A percentile compares a stretch with the other conserved stretches of the same genome.
Conservation (phyloP, 116 monocot species). For the Trichopus zeylanicus region DNA sequence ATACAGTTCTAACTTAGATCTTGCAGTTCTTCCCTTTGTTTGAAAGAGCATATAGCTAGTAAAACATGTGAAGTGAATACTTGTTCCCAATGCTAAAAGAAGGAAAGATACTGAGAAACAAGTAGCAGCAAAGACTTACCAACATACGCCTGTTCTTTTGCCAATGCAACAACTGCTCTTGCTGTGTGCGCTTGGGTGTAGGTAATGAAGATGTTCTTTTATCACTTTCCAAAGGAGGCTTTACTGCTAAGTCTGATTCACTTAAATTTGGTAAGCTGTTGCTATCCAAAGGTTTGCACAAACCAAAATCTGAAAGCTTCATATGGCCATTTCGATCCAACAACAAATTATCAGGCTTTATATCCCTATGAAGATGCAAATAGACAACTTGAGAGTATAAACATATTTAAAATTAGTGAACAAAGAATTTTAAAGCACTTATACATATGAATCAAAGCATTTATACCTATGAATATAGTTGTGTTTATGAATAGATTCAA, state of each 20-base stretch:
- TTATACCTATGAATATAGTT: conserved; percentile 11
- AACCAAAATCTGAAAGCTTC: conserved; percentile 67
- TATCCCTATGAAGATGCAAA: conserved; percentile 32
- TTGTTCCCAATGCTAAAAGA: not conserved
- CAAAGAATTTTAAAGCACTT: not conserved
- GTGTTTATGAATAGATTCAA: conserved; percentile 16
- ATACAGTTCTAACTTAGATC: not conserved
- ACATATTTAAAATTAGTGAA: not conserved
- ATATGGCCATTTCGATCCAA: conserved; percentile 45
- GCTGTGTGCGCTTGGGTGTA: conserved; percentile 49
- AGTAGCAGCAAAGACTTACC: conserved; percentile 16
- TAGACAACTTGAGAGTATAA: not conserved
- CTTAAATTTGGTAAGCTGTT: conserved; percentile 35
- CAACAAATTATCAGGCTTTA: conserved; percentile 64
- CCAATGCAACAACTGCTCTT: conserved; percentile 66
- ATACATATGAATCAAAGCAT: not conserved
- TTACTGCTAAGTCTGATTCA: conserved; percentile 39
- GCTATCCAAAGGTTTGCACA: conserved; percentile 53
- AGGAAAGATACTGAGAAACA: not conserved
- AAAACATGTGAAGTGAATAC: not conserved
- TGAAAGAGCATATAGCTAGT: not conserved
- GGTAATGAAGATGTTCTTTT: conserved; percentile 22
- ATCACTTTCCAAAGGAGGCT: conserved; percentile 16
- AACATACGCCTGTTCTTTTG: conserved; percentile 58
- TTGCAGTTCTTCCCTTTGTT: not conserved